phyloP scores from a whole-genome alignment of 1,284 basidiomycete genomes.

The Ceratobasidium theobromae region DNA sequence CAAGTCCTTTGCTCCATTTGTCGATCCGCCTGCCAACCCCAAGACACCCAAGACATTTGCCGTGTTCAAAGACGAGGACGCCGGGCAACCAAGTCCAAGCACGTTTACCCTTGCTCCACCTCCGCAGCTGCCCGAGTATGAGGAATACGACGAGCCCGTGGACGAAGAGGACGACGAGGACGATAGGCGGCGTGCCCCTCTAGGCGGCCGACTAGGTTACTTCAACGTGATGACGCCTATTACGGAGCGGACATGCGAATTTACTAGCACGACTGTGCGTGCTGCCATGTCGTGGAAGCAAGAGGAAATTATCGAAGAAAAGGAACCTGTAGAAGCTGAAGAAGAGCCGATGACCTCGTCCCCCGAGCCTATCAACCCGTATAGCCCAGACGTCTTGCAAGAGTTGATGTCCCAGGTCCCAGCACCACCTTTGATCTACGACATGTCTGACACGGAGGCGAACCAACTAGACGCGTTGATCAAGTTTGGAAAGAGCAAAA shows the following conservation, averaged over 20 bases:
- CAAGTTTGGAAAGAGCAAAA: conserved; percentile 46
- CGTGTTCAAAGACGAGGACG: conserved; percentile 41
- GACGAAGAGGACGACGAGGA: conserved; percentile 37
- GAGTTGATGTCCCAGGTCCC: conserved; percentile 69
- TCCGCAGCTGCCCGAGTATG: conserved; percentile 41
- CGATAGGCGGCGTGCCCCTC: conserved; percentile 51
- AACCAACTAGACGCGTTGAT: conserved; percentile 64
- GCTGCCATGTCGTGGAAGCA: conserved; percentile 31
- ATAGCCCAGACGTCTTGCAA: conserved; percentile 66
- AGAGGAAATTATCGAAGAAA: conserved; percentile 35
- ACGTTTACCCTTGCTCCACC: conserved; percentile 39
- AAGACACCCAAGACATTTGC: conserved; percentile 26
- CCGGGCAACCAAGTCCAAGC: conserved; percentile 35
- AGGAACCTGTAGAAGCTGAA: conserved; percentile 42
- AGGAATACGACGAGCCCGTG: conserved; percentile 36
- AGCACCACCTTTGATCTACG: conserved; percentile 64
- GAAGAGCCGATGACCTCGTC: conserved; percentile 61
- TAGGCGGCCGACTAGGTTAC: conserved; percentile 71
- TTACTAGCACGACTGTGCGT: conserved; percentile 52
- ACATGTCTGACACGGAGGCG: conserved; percentile 58
- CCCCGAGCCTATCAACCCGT: conserved; percentile 88
- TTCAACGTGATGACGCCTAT: conserved; percentile 94
- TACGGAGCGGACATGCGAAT: conserved; percentile 88
- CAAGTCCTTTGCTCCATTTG: conserved; percentile 28
- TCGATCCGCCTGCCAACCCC: conserved; percentile 12